Evolutionary conservation across 169 alveolate species (phyloP).

Genomic region (Eimeria praecox): DNA sequence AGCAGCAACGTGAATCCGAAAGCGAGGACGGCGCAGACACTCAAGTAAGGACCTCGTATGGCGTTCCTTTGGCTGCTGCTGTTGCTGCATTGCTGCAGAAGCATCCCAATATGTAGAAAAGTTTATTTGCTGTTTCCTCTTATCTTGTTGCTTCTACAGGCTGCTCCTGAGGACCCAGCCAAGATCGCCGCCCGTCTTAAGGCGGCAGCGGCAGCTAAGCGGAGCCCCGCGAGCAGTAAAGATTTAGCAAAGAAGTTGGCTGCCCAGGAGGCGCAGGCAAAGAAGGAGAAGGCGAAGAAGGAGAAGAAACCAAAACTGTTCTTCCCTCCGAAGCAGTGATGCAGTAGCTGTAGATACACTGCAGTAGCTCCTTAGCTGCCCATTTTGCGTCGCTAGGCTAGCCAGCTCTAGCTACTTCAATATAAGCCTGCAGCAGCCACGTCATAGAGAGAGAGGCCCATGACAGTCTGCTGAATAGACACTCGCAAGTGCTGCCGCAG

Average conservation of each 20-base stretch:
- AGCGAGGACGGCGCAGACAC: constrained; percentile 60
- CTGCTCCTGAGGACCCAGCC: constrained; percentile 61
- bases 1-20: constrained; percentile 50
- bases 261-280: constrained; percentile 72
- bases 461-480: not conserved
- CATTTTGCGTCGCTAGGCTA: not conserved
- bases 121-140: not conserved
- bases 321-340: constrained; percentile 58
- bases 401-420: constrained; percentile 2
- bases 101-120: not conserved
- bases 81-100: not conserved
- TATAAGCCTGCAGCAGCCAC: not conserved
- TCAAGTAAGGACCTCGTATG: not conserved
- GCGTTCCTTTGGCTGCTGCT: not conserved
- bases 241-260: constrained; percentile 66
- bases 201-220: constrained; percentile 75
- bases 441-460: not conserved
- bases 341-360: not conserved
- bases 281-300: constrained; percentile 70
- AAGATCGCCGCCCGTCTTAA: constrained; percentile 70
- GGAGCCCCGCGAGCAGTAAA: constrained; percentile 58
- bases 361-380: not conserved
- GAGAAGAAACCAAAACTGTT: constrained; percentile 66
- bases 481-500: not conserved
- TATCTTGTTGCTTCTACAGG: constrained; percentile 61